Evolutionary conservation across 768 basidiomycete genomes (phyloP).

Genomic region (Mycena rebaudengoi): DNA sequence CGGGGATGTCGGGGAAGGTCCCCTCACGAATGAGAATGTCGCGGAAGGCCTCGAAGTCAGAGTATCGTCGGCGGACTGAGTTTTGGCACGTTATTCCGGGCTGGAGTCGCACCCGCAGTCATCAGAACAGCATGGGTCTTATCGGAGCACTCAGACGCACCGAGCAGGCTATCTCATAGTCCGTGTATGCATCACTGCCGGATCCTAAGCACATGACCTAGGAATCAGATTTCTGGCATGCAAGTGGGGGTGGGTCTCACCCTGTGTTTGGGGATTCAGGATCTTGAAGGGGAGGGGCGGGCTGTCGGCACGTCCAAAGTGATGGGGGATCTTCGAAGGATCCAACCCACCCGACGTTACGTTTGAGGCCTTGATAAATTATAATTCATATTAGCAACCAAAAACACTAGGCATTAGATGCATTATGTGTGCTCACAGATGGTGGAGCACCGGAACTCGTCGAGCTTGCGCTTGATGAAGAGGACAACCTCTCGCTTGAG

Average conservation of each 20-base stretch:
- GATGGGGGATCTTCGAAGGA: too few species aligned
- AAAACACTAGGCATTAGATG: too few species aligned
- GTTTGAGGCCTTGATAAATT: too few species aligned
- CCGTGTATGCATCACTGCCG: slow-evolving; percentile 98
- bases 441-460: too few species aligned
- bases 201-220: slow-evolving; percentile 63
- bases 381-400: too few species aligned
- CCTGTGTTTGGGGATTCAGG: slow-evolving; percentile 95
- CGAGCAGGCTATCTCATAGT: slow-evolving; percentile 99
- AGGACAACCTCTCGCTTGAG: too few species aligned
- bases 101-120: slow-evolving; percentile 54
- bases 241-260: slow-evolving; percentile 51
- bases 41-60: slow-evolving; percentile 95
- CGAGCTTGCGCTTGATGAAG: too few species aligned
- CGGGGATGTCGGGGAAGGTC: slow-evolving; percentile 96
- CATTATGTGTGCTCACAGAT: too few species aligned
- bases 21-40: slow-evolving; percentile 97
- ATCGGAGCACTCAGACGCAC: slow-evolving; percentile 49
- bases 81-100: slow-evolving; percentile 99
- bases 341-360: too few species aligned
- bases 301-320: too few species aligned
- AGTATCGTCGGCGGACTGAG: slow-evolving; percentile 87
- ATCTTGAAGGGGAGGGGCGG: slow-evolving; percentile 99
- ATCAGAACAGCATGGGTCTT: neutral
- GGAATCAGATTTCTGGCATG: neutral